These are phyloP conservation scores for Suhomyces chickasaworum DNA, from an alignment of 1,139 yeast genomes.

Conservation along the genomic window DNA sequence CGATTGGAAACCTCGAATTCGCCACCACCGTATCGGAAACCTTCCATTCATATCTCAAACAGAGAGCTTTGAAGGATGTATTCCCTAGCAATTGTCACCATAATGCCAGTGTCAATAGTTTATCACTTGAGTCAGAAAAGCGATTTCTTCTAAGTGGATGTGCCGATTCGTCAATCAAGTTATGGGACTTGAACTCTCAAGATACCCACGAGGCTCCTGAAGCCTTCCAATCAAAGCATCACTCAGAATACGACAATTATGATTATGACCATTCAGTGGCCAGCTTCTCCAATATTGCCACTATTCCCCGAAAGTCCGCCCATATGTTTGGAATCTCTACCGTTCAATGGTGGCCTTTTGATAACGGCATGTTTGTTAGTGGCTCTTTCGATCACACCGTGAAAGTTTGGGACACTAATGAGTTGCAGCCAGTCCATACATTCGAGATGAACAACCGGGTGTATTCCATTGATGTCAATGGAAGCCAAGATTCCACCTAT, in stretches of 20 bases:
- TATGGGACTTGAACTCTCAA: slow-evolving; percentile 54
- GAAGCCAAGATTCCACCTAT: slow-evolving; percentile 24
- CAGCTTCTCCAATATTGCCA: slow-evolving; percentile 33
- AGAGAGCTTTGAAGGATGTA: slow-evolving; percentile 27
- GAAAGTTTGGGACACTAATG: slow-evolving; percentile 80
- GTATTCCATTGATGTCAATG: slow-evolving; percentile 53
- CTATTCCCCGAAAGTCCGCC: slow-evolving; percentile 54
- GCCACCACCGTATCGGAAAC: slow-evolving; percentile 45
- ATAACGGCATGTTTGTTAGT: slow-evolving; percentile 82
- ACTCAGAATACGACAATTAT: slow-evolving; percentile 19
- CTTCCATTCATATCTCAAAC: slow-evolving; percentile 33
- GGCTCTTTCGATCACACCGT: slow-evolving; percentile 79
- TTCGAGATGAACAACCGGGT: slow-evolving; percentile 58
- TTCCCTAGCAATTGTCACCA: slow-evolving; percentile 45
- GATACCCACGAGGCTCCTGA: slow-evolving; percentile 16
- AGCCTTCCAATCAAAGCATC: slow-evolving; percentile 16
- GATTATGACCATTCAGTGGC: slow-evolving; percentile 33
- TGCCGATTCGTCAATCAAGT: slow-evolving; percentile 69
- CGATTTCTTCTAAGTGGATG: slow-evolving; percentile 69
- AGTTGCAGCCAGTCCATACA: slow-evolving; percentile 61
- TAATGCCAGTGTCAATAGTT: slow-evolving; percentile 60
- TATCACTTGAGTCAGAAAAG: slow-evolving; percentile 61
- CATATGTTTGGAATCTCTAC: slow-evolving; percentile 77
- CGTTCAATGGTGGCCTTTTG: slow-evolving; percentile 87
- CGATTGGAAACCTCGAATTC: slow-evolving; percentile 36